Conservation (phyloP, 108 stramenopile species). For the Bacterosira constricta region DNA sequence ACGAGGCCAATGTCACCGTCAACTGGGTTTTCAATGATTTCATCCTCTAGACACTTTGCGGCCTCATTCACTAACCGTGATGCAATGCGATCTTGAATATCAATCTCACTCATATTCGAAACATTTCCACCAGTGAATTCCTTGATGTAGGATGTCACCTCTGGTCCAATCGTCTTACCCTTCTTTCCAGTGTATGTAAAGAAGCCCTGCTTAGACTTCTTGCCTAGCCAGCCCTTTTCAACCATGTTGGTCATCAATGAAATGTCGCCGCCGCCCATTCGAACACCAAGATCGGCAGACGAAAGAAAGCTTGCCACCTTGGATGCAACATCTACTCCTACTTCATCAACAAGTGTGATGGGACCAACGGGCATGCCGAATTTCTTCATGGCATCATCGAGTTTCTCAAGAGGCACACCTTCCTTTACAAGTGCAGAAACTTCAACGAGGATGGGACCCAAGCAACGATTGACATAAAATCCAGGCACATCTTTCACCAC, state of each 20-base stretch:
- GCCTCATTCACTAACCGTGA: constrained; percentile 98
- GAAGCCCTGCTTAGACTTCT: constrained; percentile 97
- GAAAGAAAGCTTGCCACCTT: constrained; percentile 93
- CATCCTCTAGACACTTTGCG: constrained; percentile 97
- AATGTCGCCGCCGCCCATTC: constrained; percentile 96
- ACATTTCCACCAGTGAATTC: constrained; percentile 66
- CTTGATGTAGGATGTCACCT: constrained; percentile 76
- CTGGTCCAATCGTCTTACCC: constrained; percentile 85
- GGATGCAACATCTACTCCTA: constrained; percentile 93
- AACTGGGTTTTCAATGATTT: constrained; percentile 94
- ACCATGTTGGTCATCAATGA: constrained; percentile 93
- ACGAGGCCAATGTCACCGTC: constrained; percentile 99
- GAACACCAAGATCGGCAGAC: constrained; percentile 92
- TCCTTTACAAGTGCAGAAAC: constrained; percentile 82
- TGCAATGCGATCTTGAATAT: constrained; percentile 96
- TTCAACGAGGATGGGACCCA: constrained; percentile 97
- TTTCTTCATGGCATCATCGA: constrained; percentile 92
- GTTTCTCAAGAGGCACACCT: constrained; percentile 81
- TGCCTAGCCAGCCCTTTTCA: constrained; percentile 94
- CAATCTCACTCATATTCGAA: constrained; percentile 68
- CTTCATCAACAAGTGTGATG: constrained; percentile 85
- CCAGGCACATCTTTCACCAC: constrained; percentile 99
- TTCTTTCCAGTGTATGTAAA: constrained; percentile 92
- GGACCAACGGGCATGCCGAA: constrained; percentile 95
- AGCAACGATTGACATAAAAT: constrained; percentile 99